These are phyloP conservation scores for Monosporozyma yasuniensis DNA, from an alignment of 805 yeast species.

Conservation along the genomic window DNA sequence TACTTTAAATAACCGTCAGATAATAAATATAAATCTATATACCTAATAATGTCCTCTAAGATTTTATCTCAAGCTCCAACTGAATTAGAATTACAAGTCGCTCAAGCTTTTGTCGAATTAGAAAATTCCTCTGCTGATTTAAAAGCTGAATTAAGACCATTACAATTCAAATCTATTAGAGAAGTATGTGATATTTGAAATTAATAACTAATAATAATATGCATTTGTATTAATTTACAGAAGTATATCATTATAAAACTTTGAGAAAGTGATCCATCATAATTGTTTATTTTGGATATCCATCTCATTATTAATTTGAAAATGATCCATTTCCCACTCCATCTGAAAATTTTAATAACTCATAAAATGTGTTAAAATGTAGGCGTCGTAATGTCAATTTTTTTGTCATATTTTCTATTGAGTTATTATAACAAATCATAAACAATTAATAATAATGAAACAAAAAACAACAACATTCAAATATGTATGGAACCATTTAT, in stretches of 20 bases:
- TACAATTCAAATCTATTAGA: conserved; percentile 97
- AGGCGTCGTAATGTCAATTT: background rate
- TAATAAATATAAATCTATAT: conserved; percentile 20
- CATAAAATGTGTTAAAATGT: background rate
- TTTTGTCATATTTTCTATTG: too few species aligned
- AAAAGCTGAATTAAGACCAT: conserved; percentile 96
- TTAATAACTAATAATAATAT: background rate
- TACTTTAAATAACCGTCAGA: background rate
- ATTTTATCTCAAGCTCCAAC: conserved; percentile 91
- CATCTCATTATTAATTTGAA: background rate
- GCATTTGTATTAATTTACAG: too few species aligned
- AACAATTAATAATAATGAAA: too few species aligned
- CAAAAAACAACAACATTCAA: background rate
- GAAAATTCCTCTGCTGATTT: conserved; percentile 89
- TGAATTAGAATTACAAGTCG: conserved; percentile 98
- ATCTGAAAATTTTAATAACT: too few species aligned
- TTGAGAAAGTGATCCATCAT: conserved; percentile 8
- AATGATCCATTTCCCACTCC: background rate
- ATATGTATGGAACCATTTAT: background rate
- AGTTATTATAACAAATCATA: background rate
- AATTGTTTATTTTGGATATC: background rate
- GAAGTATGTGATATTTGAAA: conserved; percentile 43
- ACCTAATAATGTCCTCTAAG: conserved; percentile 83
- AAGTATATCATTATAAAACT: background rate
- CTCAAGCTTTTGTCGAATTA: conserved; percentile 95